Base-by-base conservation (phyloP, 2,329 filamentous ascomycete genomes). In the Clonostachys chloroleuca region DNA sequence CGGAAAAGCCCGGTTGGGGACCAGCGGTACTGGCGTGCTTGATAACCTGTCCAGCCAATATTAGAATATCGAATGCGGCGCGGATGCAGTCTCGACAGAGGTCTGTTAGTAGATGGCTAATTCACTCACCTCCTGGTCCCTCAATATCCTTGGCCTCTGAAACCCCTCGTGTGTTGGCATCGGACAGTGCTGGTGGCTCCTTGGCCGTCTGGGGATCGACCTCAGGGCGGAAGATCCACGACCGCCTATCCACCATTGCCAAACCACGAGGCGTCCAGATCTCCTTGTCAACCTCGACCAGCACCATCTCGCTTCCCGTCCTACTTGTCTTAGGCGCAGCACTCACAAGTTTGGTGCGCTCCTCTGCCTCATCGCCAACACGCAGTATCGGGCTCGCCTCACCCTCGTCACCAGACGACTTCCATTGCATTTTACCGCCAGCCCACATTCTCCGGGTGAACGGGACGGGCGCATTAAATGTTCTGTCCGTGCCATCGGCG, bases 401-500 rank as follows among this genome's bases (percentile, higher is more conserved):
- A 13, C 10, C 16, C 12, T 13, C 20, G 6, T 35, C 39, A 12
- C 20, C 34, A 10, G 24, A 20, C 8, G 12, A 18, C 30, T 43
- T 52, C 79, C 80, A 84, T 13, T 60, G 58, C 62, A 86, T 78
- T 47, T 70, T 67, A 1, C 83, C 83, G 2, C 82, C 83, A 0
- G 83, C 83, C 83, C 83, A 86, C 83, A 86, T 86, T 12, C 83
- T 70, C 33, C 82, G 64, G 3, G 80, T 83, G 48, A 84, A 86
- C 0, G 81, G 81, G 4, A 64, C 51, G 0, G 78, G 71, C 0
- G 81, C 75, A 53, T 84, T 86, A 58, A 80, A 85, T 0, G 75
- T 75, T 1, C 58, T 64, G 61, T 86, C 83, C 0, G 78, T 83
- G 13, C 83, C 83, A 58, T 87, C 83, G 0, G 59, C 51, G 0